Evolutionary conservation across 2,329 filamentous ascomycete genomes (phyloP), one percentile per base, ranked within the genome.

Genomic region (Teratosphaeriaceae sp.): DNA sequence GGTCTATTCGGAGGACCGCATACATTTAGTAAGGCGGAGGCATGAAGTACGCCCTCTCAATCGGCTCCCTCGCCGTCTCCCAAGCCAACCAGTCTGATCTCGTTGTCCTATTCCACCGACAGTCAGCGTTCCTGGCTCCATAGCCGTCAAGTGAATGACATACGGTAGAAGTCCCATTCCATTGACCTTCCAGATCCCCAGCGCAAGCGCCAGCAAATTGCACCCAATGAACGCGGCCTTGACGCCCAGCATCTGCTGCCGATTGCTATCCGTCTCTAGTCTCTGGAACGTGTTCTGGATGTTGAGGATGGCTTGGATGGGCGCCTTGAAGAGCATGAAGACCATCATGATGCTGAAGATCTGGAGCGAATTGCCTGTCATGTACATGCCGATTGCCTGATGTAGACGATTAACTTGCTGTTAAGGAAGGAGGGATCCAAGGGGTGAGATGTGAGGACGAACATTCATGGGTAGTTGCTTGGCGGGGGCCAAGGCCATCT

Each of bases 341-440:
- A 97, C 90, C 89, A 97, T 98, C 88, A 97, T 97, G 68, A 98
- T 97, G 68, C 85, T 94, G 73, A 98, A 98, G 54, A 98, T 97
- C 65, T 98, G 92, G 36, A 98, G 79, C 48, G 87, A 88, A 71
- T 97, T 98, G 59, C 92, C 92, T 23, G 90, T 94, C 92, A 98
- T 98, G 76, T 98, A 98, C 88, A 97, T 97, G 82, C 96, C 96
- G 65, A 98, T 90, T 50, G 84, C 89, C 44, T 30, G 13, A n/a
- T n/a, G n/a, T n/a, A n/a, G n/a, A n/a, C n/a, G n/a, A n/a, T n/a
- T n/a, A n/a, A n/a, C n/a, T n/a, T n/a, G n/a, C n/a, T n/a, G n/a
- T n/a, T n/a, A n/a, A n/a, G n/a, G n/a, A n/a, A n/a, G n/a, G n/a
- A n/a, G n/a, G n/a, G n/a, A n/a, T n/a, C n/a, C n/a, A n/a, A n/a